Conservation (phyloP, 2,329 filamentous ascomycete species). For the Stachybotrys chartarum region DNA sequence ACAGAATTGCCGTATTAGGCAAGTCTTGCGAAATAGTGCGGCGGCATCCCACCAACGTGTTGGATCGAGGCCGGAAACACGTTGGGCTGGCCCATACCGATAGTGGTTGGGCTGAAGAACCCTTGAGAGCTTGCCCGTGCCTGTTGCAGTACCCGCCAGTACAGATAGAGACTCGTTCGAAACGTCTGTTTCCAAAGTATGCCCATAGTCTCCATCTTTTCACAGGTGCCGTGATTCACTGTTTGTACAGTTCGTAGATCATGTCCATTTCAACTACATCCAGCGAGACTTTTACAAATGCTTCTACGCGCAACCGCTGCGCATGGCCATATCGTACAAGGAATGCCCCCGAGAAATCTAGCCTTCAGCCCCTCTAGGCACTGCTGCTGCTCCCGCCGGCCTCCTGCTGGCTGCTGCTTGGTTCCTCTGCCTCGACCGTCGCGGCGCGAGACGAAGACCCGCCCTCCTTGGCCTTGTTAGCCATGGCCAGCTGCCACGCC, state of each 20-base stretch:
- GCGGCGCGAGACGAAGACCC: constrained; percentile 18
- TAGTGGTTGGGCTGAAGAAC: no score
- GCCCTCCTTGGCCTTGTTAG: constrained; percentile 38
- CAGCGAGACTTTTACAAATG: background rate
- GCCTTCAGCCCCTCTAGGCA: background rate
- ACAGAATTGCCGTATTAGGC: background rate
- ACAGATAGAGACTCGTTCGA: no score
- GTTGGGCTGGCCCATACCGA: no score
- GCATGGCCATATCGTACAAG: background rate
- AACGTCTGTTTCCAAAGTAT: no score
- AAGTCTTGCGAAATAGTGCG: background rate
- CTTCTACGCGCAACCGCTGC: background rate
- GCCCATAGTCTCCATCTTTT: constrained; percentile 25
- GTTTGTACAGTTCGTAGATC: no score
- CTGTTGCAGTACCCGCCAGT: no score
- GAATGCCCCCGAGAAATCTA: background rate
- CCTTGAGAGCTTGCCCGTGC: no score
- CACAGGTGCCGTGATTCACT: constrained; percentile 18
- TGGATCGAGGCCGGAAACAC: no score
- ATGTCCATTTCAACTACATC: background rate
- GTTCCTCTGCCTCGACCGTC: background rate
- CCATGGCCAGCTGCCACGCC: constrained; percentile 70
- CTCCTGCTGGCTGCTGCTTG: background rate
- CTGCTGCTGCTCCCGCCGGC: background rate
- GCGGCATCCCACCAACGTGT: no score